Evolutionary conservation across 1,284 basidiomycete species (phyloP).

Genomic region (Cryptococcus wingfieldii): DNA sequence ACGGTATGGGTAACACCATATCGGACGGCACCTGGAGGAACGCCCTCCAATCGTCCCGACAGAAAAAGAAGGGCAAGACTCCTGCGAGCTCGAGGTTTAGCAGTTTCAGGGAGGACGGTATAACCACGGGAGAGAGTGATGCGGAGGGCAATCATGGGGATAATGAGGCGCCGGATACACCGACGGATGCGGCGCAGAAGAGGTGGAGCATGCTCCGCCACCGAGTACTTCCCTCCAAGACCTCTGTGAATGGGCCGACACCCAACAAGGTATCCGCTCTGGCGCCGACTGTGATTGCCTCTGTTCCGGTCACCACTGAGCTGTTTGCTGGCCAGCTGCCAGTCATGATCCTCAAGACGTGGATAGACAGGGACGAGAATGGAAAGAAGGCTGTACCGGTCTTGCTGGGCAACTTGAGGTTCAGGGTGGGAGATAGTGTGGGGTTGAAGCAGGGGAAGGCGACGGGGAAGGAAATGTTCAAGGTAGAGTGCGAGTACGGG

Average conservation of each 20-base stretch:
- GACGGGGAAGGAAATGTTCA: constrained; percentile 47
- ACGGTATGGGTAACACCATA: constrained; percentile 8
- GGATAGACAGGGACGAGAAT: constrained; percentile 88
- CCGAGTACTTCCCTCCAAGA: constrained; percentile 26
- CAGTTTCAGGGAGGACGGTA: constrained; percentile 14
- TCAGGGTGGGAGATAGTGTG: constrained; percentile 47
- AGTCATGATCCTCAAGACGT: constrained; percentile 76
- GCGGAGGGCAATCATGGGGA: not conserved
- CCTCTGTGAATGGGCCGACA: constrained; percentile 11
- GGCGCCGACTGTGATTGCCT: constrained; percentile 33
- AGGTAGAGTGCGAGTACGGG: constrained; percentile 78
- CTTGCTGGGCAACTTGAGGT: constrained; percentile 57
- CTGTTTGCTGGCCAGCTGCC: constrained; percentile 76
- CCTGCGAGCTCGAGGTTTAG: constrained; percentile 14
- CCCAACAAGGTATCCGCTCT: constrained; percentile 28
- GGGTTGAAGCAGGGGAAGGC: constrained; percentile 24
- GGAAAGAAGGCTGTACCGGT: constrained; percentile 76
- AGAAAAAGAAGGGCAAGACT: constrained; percentile 1
- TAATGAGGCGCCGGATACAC: constrained; percentile 4
- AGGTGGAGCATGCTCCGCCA: constrained; percentile 34
- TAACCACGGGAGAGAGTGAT: not conserved
- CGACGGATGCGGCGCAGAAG: constrained; percentile 24
- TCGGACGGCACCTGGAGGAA: constrained; percentile 18
- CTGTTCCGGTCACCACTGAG: constrained; percentile 77
- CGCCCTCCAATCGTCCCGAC: constrained; percentile 7